Evolutionary conservation across 768 basidiomycete genomes (phyloP), one percentile per base, ranked within the genome.

Genomic region (Suillus variegatus): DNA sequence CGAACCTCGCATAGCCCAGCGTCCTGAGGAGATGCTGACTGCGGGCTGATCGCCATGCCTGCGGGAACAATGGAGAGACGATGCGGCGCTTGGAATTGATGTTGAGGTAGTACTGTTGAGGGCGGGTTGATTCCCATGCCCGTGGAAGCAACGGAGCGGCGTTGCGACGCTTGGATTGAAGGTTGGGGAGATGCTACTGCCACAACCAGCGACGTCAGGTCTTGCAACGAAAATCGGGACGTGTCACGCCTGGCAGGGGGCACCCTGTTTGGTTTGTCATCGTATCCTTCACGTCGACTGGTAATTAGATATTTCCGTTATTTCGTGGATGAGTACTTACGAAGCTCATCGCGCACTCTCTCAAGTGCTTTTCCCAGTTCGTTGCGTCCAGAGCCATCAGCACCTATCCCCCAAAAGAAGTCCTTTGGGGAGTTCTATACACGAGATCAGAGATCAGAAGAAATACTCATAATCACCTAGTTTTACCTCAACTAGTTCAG

Each of bases 371-470:
- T 90, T 49, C 91, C 91, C 40, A 92, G 84, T 73, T 92, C 89
- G 67, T 92, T 92, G 47, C 86, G 84, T 25, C 91, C 91, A 70
- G 81, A 77, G 35, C 82, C 78, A 73, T 92, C 88, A 46, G 83
- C 79, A 6, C 91, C 91, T 66, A 86, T 75, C n/a, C 91, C 91
- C 90, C 91, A 92, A 75, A 91, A 91, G 47, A 88, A 81, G 74
- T 92, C 91, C 67, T 86, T 88, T 65, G 88, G 87, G n/a, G 89
- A 91, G 71, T 89, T 84, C 89, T 90, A 67, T 38, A 12, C 28
- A 4, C 40, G 32, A 32, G 20, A 38, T n/a, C 25, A 62, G 60
- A 16, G 14, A 51, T 51, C 49, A 8, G 6, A 51, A 51, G 41
- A 38, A 63, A 28, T 61, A 54, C 41, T 43, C 66, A 12, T 57